These are phyloP conservation scores for Rehmannia glutinosa DNA, from an alignment of 257 asterid genomes.

Conservation along the genomic window DNA sequence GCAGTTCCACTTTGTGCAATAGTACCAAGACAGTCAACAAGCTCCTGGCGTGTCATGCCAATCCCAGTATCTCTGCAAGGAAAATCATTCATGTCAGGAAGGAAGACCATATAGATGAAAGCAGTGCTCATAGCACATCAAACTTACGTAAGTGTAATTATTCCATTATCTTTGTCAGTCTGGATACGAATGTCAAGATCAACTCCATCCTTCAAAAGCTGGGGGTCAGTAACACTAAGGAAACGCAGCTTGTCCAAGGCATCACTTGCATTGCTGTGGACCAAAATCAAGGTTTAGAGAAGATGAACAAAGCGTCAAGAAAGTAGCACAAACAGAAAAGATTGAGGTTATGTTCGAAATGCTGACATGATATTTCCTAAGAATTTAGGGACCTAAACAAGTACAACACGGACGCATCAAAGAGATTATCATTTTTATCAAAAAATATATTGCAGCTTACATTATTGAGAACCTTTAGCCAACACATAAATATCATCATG, in stretches of 20 bases:
- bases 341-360: neutral
- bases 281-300: conserved; percentile 11
- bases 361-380: neutral
- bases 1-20: conserved; percentile 99
- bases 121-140: neutral
- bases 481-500: neutral
- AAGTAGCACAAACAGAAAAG: neutral
- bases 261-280: conserved; percentile 92
- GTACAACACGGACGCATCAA: neutral
- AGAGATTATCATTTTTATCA: neutral
- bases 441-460: neutral
- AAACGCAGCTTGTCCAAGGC: conserved; percentile 98
- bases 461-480: neutral
- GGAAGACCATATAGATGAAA: neutral
- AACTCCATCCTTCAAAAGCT: conserved; percentile 63
- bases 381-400: too few species aligned
- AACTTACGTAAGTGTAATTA: conserved; percentile 73
- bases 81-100: conserved; percentile 15
- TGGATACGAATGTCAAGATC: conserved; percentile 92
- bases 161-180: conserved; percentile 86
- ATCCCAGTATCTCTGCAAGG: conserved; percentile 83
- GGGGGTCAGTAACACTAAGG: conserved; percentile 84
- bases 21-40: conserved; percentile 95
- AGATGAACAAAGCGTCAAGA: neutral
- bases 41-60: conserved; percentile 93